Evolutionary conservation across 352 stramenopile genomes (phyloP).

Genomic region (Pythium scleroteichum): DNA sequence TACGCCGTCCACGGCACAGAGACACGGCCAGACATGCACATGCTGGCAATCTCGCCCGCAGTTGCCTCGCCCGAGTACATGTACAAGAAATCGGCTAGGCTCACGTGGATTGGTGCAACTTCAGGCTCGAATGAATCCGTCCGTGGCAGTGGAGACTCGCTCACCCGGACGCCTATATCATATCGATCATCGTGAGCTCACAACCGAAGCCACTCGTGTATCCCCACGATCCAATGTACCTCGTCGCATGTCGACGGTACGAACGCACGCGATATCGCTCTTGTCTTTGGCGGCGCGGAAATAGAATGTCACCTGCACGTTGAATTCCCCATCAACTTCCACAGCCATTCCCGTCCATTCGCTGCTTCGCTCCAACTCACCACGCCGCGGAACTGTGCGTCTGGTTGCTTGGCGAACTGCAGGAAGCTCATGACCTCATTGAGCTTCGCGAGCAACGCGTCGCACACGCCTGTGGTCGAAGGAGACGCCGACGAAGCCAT

Average conservation of each 20-base stretch:
- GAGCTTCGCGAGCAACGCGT: slow-evolving; percentile 73
- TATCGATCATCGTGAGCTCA: not conserved
- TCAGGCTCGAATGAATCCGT: slow-evolving; percentile 59
- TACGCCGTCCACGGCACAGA: slow-evolving; percentile 82
- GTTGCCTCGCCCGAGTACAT: slow-evolving; percentile 86
- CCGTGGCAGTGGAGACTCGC: slow-evolving; percentile 42
- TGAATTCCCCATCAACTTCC: slow-evolving; percentile 1
- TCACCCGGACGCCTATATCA: slow-evolving; percentile 51
- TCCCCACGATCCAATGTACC: slow-evolving; percentile 28
- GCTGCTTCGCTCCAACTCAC: slow-evolving; percentile 33
- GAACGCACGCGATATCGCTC: slow-evolving; percentile 61
- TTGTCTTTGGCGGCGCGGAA: slow-evolving; percentile 55
- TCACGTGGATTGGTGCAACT: slow-evolving; percentile 74
- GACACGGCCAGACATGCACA: slow-evolving; percentile 86
- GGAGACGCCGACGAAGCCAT: slow-evolving; percentile 21
- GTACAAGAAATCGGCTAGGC: slow-evolving; percentile 79
- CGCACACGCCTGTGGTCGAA: slow-evolving; percentile 42
- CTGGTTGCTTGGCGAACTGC: slow-evolving; percentile 52
- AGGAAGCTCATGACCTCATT: slow-evolving; percentile 88
- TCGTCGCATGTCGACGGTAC: slow-evolving; percentile 74
- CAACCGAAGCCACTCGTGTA: not conserved
- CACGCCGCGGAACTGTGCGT: slow-evolving; percentile 53
- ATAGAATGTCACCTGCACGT: slow-evolving; percentile 74
- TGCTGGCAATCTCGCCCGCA: slow-evolving; percentile 73
- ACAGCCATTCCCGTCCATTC: no score